Percentiles rank a stretch among this genome's conserved stretches.
phyloP scores from a whole-genome alignment of 2,329 filamentous ascomycete species.

The Penicillium frequentans region DNA sequence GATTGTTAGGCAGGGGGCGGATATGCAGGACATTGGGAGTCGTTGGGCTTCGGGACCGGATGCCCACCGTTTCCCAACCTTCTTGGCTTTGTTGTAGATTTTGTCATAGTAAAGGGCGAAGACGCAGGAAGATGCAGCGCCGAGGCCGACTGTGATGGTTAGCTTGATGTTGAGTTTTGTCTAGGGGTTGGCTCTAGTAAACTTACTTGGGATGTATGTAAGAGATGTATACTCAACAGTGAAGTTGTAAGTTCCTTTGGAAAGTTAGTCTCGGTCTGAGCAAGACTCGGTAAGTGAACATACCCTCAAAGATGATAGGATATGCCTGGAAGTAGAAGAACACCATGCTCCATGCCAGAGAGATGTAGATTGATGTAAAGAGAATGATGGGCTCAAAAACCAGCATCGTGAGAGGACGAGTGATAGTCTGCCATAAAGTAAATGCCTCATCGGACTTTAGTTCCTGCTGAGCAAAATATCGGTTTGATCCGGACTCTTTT shows the following conservation, averaged over 20 bases:
- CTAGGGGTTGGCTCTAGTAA: not conserved
- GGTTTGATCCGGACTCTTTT: constrained; percentile 53
- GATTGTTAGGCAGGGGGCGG: constrained; percentile 62
- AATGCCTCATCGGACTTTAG: constrained; percentile 40
- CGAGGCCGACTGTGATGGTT: constrained; percentile 54
- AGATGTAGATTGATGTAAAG: constrained; percentile 68
- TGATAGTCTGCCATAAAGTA: constrained; percentile 57
- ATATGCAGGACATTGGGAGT: constrained; percentile 69
- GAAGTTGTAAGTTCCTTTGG: constrained; percentile 59
- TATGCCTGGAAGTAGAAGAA: constrained; percentile 78
- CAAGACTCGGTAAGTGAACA: not conserved
- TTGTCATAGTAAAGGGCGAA: constrained; percentile 67
- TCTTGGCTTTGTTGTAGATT: constrained; percentile 56
- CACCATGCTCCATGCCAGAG: constrained; percentile 67
- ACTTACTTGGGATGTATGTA: constrained; percentile 61
- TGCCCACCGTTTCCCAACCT: constrained; percentile 56
- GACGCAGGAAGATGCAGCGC: constrained; percentile 58
- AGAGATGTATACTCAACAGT: constrained; percentile 65
- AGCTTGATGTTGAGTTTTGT: not conserved
- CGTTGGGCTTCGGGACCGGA: constrained; percentile 60
- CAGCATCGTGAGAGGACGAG: constrained; percentile 71
- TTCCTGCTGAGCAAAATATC: constrained; percentile 60
- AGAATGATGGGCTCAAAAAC: constrained; percentile 71
- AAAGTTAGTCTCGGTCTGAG: not conserved
- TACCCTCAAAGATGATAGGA: constrained; percentile 64